phyloP scores from a whole-genome alignment of 257 asterid species.

The Lycium barbarum region DNA sequence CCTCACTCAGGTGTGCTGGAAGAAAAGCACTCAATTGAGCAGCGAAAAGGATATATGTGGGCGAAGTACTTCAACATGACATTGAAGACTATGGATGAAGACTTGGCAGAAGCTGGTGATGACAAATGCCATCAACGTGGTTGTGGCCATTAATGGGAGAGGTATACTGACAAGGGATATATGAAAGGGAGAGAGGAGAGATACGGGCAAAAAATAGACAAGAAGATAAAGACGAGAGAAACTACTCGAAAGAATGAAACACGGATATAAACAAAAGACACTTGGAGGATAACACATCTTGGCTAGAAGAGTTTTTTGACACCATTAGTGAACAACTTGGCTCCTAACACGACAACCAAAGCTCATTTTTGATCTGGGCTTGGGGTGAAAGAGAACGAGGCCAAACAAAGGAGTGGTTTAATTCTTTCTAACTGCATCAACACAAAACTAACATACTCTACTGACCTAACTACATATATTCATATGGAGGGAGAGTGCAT shows the following conservation, averaged over 20 bases:
- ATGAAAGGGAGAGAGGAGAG: constrained; percentile 93
- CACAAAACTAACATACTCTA: constrained; percentile 41
- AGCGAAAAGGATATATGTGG: constrained; percentile 86
- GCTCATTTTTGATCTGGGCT: constrained; percentile 36
- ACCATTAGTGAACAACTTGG: constrained; percentile 32
- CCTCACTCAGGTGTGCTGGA: constrained; percentile 71
- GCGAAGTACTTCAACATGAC: constrained; percentile 69
- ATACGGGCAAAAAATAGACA: constrained; percentile 89
- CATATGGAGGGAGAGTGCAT: constrained; percentile 37
- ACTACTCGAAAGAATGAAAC: constrained; percentile 71
- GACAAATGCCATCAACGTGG: constrained; percentile 82
- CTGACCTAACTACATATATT: constrained; percentile 46
- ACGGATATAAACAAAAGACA: constrained; percentile 86
- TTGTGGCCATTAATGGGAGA: constrained; percentile 97
- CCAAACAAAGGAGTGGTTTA: constrained; percentile 30
- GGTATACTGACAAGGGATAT: constrained; percentile 91
- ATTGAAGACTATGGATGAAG: constrained; percentile 92
- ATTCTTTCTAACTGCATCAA: constrained; percentile 38
- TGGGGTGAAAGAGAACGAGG: not conserved
- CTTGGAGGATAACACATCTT: constrained; percentile 60
- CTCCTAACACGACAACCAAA: constrained; percentile 34
- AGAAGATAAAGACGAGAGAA: constrained; percentile 90
- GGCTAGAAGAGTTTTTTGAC: constrained; percentile 6
- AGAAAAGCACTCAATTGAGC: constrained; percentile 83
- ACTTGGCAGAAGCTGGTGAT: constrained; percentile 96